Evolutionary conservation across 2,329 filamentous ascomycete genomes (phyloP).

Genomic region (Nemania diffusa): DNA sequence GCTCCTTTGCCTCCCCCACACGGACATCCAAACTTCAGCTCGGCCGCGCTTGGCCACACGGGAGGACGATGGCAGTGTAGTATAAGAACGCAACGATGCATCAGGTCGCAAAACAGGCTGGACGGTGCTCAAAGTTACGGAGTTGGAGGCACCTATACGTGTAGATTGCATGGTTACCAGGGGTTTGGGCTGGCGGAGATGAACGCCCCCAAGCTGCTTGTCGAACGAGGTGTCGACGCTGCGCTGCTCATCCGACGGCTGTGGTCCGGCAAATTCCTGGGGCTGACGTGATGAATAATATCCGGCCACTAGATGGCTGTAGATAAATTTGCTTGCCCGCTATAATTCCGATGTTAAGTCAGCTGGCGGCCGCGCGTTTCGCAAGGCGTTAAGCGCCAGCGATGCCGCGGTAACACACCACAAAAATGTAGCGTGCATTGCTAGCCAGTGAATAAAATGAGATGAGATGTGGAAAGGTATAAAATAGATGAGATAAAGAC

Average conservation of each 20-base stretch:
- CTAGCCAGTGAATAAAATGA: neutral
- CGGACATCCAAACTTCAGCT: neutral
- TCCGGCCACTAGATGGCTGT: too few relatives aligned
- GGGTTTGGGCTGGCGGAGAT: neutral
- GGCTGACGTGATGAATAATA: neutral
- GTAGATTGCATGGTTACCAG: neutral
- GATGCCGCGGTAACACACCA: neutral
- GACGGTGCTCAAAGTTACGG: neutral
- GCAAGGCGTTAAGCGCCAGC: slow-evolving; percentile 3
- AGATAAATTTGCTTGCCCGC: neutral
- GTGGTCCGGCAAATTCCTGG: neutral
- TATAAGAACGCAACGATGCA: neutral
- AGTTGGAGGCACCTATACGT: neutral
- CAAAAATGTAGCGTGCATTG: neutral
- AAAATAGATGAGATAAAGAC: neutral
- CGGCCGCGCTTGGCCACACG: neutral
- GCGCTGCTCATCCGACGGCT: neutral
- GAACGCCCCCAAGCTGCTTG: neutral
- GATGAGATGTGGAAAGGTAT: neutral
- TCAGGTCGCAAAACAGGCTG: neutral
- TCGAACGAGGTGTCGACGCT: neutral
- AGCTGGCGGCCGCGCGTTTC: slow-evolving; percentile 11
- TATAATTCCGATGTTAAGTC: neutral
- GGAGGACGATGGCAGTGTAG: neutral
- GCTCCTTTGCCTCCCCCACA: neutral